phyloP scores from a whole-genome alignment of 345 rosid genomes.

The Corchorus capsularis region DNA sequence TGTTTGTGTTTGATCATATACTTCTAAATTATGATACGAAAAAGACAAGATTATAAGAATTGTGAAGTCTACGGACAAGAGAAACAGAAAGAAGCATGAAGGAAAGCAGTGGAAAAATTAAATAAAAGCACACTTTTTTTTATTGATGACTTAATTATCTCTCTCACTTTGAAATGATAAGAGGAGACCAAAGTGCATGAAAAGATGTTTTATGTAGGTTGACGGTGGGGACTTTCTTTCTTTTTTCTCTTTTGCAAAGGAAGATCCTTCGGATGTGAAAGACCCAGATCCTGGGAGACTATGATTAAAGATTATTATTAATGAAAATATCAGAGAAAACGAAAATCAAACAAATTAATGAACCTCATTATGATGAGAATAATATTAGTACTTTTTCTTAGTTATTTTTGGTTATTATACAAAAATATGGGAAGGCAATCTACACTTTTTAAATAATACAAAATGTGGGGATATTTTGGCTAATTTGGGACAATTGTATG shows the following conservation, averaged over 20 bases:
- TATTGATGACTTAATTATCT: neutral
- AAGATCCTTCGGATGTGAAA: conserved; percentile 24
- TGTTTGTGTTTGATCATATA: too few relatives aligned
- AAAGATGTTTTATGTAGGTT: conserved; percentile 15
- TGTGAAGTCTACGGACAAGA: too few relatives aligned
- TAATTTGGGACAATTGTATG: too few relatives aligned
- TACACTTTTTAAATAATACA: too few relatives aligned
- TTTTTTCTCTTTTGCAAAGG: neutral
- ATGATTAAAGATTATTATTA: neutral
- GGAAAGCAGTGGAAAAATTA: neutral
- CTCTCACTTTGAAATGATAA: neutral
- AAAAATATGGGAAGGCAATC: too few relatives aligned
- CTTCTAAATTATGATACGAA: too few relatives aligned
- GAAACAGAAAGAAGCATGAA: neutral
- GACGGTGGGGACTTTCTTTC: neutral
- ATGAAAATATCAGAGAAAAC: neutral
- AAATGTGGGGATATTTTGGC: too few relatives aligned
- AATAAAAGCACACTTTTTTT: neutral
- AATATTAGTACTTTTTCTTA: neutral
- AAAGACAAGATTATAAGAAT: too few relatives aligned
- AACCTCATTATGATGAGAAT: too few relatives aligned
- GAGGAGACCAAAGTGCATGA: conserved; percentile 31
- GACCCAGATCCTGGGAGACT: conserved; percentile 35
- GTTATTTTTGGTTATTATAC: too few relatives aligned
- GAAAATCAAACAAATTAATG: neutral